Base-by-base conservation (phyloP, 192 early-diverging fungal species). In the Umbelopsis sp. region DNA sequence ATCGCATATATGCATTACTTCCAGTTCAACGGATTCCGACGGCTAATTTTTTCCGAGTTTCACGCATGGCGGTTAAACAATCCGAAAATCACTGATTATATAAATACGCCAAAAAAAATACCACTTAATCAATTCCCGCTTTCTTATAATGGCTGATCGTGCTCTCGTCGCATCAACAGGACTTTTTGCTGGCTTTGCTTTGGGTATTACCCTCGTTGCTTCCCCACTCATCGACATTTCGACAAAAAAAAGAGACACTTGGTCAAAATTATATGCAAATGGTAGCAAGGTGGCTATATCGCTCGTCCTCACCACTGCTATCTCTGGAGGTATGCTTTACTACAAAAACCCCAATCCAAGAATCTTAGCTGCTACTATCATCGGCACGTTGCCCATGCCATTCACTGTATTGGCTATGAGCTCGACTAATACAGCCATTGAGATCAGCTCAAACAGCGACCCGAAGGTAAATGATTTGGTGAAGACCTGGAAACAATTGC, bases 111-210 rank as follows among this genome's bases (percentile, higher is more conserved):
- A n/a, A n/a, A n/a, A n/a, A n/a, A n/a, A n/a, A n/a, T n/a, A n/a
- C n/a, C n/a, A n/a, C n/a, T n/a, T n/a, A n/a, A n/a, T n/a, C n/a
- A n/a, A n/a, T n/a, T n/a, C n/a, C n/a, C 23, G 23, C 22, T 22
- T 35, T 30, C 13, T 12, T 35, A 61, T 6, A 30, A 61, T 61
- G 55, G 52, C 55, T 3, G 25, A 35, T 18, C 21, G 25, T 8
- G 55, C 30, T 61, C 30, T 61, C 30, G 35, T 61, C 12, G 27
- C 13, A 16, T 61, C 55, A 16, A 61, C 55, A 4, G 55, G 55
- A 61, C 33, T 61, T 25, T 37, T 61, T 4, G 55, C 55, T 18
- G 55, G 55, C 25, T 7, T 61, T n/a, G 15, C 55, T 35, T 33
- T 61, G 13, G 30, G 3, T 13, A 7, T 61, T 18, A 35, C 30